Evolutionary conservation across 257 asterid species (phyloP).

Genomic region (Gynochthodes officinalis): DNA sequence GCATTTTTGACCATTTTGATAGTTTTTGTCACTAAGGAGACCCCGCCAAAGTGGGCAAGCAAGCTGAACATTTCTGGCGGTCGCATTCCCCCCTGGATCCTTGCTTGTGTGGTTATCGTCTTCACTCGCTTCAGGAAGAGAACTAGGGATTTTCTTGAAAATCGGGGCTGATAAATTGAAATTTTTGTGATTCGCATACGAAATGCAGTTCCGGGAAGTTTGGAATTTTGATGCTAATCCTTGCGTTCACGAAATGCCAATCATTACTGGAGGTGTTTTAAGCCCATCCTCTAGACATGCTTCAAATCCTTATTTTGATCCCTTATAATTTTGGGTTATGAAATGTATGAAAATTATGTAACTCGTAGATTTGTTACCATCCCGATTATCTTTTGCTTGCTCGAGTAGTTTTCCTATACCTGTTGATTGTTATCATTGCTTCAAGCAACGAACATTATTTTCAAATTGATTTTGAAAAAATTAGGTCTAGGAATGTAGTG

Average conservation of each 20-base stretch:
- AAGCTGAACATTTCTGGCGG: slow-evolving; percentile 46
- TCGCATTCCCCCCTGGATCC: slow-evolving; percentile 68
- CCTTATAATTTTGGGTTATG: slow-evolving; percentile 2
- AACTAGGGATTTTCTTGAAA: slow-evolving; percentile 53
- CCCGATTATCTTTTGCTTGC: too few species aligned
- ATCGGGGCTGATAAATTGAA: slow-evolving; percentile 25
- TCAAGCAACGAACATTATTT: too few species aligned
- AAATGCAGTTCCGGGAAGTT: not conserved
- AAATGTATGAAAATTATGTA: not conserved
- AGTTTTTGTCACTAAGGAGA: slow-evolving; percentile 51
- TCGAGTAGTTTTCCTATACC: too few species aligned
- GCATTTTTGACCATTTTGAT: slow-evolving; percentile 46
- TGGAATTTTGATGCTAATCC: not conserved
- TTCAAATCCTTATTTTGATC: not conserved
- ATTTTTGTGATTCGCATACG: not conserved
- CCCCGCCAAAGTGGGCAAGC: slow-evolving; percentile 71
- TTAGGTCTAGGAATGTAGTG: too few species aligned
- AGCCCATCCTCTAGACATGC: not conserved
- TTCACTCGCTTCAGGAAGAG: slow-evolving; percentile 89
- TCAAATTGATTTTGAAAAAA: too few species aligned
- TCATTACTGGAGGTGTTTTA: not conserved
- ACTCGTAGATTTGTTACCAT: not conserved
- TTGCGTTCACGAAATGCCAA: not conserved
- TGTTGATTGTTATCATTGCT: too few species aligned
- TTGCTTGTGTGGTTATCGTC: slow-evolving; percentile 76